Percentiles rank a stretch among this genome's conserved stretches.
phyloP scores from a whole-genome alignment of 495 filamentous ascomycete species.

The Talaromyces thailandensis region DNA sequence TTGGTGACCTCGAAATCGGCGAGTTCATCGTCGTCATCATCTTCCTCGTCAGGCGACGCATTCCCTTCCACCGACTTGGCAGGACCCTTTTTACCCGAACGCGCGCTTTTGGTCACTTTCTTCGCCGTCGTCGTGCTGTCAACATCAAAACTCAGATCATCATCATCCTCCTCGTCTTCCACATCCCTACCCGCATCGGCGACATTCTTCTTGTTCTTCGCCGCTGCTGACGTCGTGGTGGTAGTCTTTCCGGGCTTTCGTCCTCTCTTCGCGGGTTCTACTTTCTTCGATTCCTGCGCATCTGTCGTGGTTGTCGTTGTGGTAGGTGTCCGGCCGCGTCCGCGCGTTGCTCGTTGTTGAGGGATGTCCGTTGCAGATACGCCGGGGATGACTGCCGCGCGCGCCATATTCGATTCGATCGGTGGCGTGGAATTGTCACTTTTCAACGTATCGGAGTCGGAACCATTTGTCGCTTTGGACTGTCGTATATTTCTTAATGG shows the following conservation, averaged over 20 bases:
- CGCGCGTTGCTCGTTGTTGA: constrained; percentile 12
- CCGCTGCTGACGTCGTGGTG: constrained; percentile 6
- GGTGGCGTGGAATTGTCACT: background rate
- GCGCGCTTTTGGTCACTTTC: background rate
- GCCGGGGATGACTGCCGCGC: constrained; percentile 5
- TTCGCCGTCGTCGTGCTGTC: constrained; percentile 2
- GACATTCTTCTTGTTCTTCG: constrained; percentile 9
- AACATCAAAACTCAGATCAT: constrained; percentile 21
- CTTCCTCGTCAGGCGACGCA: constrained; percentile 5
- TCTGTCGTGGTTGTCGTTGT: background rate
- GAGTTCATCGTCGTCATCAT: constrained; percentile 16
- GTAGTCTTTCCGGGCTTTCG: constrained; percentile 8
- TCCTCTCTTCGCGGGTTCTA: constrained; percentile 13
- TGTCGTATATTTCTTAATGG: background rate
- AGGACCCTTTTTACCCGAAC: constrained; percentile 13
- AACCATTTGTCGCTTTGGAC: background rate
- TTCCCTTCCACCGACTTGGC: constrained; percentile 5
- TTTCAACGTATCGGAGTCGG: background rate
- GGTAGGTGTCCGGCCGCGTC: constrained; percentile 7
- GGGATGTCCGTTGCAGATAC: background rate
- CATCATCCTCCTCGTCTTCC: constrained; percentile 32
- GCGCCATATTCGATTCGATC: constrained; percentile 1
- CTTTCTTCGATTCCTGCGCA: constrained; percentile 7
- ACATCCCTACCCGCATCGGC: constrained; percentile 11
- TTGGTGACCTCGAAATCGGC: constrained; percentile 21